Evolutionary conservation across 345 rosid species (phyloP).

Genomic region (Eucalyptus tenuipes): DNA sequence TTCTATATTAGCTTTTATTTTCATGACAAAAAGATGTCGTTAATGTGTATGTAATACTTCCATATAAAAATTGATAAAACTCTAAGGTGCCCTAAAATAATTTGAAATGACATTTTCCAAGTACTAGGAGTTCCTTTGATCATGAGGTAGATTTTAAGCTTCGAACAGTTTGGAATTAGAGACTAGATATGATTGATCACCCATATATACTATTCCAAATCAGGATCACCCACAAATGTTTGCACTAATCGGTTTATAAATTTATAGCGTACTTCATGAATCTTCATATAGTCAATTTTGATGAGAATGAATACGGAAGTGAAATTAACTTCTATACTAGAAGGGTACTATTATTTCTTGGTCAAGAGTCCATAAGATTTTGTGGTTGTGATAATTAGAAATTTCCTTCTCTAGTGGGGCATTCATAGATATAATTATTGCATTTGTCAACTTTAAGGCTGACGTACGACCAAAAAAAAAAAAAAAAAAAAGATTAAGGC

Average conservation of each 20-base stretch:
- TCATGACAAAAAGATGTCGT: neutral
- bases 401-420: neutral
- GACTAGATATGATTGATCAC: neutral
- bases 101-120: neutral
- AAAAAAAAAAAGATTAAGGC: too few relatives aligned
- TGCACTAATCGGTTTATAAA: too few relatives aligned
- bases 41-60: neutral
- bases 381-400: neutral
- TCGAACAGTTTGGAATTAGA: neutral
- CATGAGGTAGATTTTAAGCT: neutral
- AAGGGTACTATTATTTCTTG: neutral
- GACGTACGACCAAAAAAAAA: too few relatives aligned
- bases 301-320: neutral
- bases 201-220: too few relatives aligned
- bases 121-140: neutral
- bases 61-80: neutral
- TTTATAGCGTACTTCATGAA: neutral
- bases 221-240: neutral
- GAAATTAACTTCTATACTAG: neutral
- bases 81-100: neutral
- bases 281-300: neutral
- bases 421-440: neutral
- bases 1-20: neutral
- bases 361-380: neutral
- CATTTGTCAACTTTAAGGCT: too few relatives aligned